A percentile compares a stretch with the other conserved stretches of the same genome.
These are phyloP conservation scores for Daldinia concentrica DNA, from an alignment of 495 filamentous ascomycete genomes.

Conservation along the genomic window DNA sequence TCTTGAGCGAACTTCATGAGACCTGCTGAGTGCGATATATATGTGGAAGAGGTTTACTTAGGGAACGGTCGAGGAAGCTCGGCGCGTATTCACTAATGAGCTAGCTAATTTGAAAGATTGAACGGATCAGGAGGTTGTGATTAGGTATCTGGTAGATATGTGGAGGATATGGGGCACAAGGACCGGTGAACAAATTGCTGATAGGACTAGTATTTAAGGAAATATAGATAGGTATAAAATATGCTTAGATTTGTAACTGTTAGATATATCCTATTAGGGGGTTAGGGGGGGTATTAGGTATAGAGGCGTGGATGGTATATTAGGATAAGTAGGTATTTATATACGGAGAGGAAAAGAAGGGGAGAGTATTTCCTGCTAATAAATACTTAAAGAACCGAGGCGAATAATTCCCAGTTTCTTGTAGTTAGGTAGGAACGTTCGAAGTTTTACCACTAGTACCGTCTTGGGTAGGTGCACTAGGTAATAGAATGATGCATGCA, in stretches of 20 bases:
- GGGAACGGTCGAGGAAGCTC: background rate
- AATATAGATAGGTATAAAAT: background rate
- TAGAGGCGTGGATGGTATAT: too few relatives aligned
- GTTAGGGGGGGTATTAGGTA: background rate
- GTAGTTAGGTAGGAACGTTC: too few relatives aligned
- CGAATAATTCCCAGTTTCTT: background rate
- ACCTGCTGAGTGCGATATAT: background rate
- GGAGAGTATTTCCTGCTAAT: background rate
- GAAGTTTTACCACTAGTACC: slow-evolving; percentile 14
- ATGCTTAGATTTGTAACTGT: background rate
- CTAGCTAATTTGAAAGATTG: background rate
- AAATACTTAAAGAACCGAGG: background rate
- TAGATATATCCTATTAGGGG: background rate
- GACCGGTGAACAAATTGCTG: background rate
- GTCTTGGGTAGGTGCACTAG: slow-evolving; percentile 2
- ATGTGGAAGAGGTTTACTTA: background rate
- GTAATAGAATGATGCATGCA: slow-evolving; percentile 8
- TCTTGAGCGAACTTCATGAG: slow-evolving; percentile 80
- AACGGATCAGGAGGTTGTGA: background rate
- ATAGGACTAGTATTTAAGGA: background rate
- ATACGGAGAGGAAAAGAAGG: background rate
- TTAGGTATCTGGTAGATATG: background rate
- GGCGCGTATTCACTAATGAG: background rate
- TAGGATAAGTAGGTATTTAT: background rate
- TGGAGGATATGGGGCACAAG: background rate